These are phyloP conservation scores for Aspergillus carbonarius DNA, from an alignment of 2,329 filamentous ascomycete species.

Conservation along the genomic window DNA sequence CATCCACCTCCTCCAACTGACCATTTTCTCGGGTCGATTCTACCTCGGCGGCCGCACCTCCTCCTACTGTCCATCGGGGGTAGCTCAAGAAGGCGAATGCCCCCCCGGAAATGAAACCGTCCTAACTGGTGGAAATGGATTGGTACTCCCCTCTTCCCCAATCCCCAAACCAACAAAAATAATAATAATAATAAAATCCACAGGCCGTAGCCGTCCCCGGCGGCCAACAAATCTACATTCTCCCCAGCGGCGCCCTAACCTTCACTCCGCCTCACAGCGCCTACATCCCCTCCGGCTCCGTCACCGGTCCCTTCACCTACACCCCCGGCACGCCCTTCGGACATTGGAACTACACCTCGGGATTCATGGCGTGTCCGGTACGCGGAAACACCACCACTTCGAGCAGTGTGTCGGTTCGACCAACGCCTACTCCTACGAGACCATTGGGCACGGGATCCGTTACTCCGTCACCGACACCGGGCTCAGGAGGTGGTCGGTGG, in stretches of 20 bases:
- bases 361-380: constrained; percentile 45
- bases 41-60: constrained; percentile 48
- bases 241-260: constrained; percentile 52
- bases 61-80: constrained; percentile 49
- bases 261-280: constrained; percentile 59
- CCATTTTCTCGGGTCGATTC: constrained; percentile 48
- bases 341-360: constrained; percentile 33
- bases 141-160: constrained; percentile 27
- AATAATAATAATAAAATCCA: no score
- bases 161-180: background rate
- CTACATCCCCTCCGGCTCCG: constrained; percentile 51
- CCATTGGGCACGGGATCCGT: background rate
- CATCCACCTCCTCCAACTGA: constrained; percentile 49
- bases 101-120: constrained; percentile 49
- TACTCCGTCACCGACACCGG: background rate
- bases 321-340: constrained; percentile 25
- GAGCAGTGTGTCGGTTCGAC: background rate
- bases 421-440: no score
- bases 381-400: background rate
- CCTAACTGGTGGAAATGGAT: constrained; percentile 38
- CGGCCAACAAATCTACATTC: constrained; percentile 61
- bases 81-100: constrained; percentile 33
- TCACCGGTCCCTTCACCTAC: constrained; percentile 51
- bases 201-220: constrained; percentile 58
- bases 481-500: constrained; percentile 17